Conservation (phyloP, 2,329 filamentous ascomycete species). For the Furcasterigmium furcatum region DNA sequence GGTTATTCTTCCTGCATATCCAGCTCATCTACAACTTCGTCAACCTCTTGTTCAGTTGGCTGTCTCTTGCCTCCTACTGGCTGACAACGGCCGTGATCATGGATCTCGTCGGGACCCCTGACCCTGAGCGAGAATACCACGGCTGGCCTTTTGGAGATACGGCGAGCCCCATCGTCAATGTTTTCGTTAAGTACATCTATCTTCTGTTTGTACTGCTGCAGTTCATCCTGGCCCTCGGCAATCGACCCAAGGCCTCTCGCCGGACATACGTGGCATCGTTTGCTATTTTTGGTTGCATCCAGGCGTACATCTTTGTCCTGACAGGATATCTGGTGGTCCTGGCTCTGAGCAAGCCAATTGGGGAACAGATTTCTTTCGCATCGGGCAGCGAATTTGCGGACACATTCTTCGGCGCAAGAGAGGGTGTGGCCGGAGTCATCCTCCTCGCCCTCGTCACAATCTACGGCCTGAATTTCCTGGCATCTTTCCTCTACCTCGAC, state of each 20-base stretch:
- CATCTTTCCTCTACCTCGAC: conserved; percentile 85
- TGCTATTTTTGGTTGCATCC: conserved; percentile 72
- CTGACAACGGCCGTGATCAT: conserved; percentile 86
- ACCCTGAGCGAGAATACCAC: conserved; percentile 36
- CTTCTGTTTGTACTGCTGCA: conserved; percentile 77
- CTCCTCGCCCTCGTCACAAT: conserved; percentile 79
- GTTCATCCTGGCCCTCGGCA: conserved; percentile 85
- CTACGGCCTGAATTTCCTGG: conserved; percentile 84
- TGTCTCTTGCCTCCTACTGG: conserved; percentile 76
- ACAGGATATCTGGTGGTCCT: conserved; percentile 75
- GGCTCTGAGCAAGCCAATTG: conserved; percentile 57
- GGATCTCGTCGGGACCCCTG: conserved; percentile 74
- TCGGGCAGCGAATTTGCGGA: conserved; percentile 60
- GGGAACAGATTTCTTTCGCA: conserved; percentile 53
- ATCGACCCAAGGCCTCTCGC: conserved; percentile 81
- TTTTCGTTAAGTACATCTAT: conserved; percentile 77
- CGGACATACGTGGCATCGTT: conserved; percentile 81
- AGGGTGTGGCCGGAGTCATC: conserved; percentile 71
- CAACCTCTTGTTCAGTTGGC: conserved; percentile 79
- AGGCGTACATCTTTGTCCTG: conserved; percentile 76
- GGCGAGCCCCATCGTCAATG: conserved; percentile 79
- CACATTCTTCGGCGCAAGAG: conserved; percentile 65
- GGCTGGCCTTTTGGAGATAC: conserved; percentile 78
- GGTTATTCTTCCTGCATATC: conserved; percentile 90
- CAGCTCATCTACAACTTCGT: conserved; percentile 84